Evolutionary conservation across 441 rosid genomes (phyloP).

Genomic region (Gossypium laxum): DNA sequence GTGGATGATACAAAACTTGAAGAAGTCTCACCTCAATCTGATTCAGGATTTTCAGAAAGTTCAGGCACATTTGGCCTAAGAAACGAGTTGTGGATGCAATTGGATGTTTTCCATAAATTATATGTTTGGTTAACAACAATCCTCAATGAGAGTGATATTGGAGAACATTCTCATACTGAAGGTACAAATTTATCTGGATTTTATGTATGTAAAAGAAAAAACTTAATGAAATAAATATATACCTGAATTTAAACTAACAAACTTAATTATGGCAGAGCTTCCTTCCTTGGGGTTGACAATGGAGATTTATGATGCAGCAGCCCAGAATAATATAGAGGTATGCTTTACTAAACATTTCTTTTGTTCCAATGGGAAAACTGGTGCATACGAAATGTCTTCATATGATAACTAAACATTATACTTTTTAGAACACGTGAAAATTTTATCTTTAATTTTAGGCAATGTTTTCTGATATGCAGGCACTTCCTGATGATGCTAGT

Average conservation of each 20-base stretch:
- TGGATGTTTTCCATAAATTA: constrained; percentile 32
- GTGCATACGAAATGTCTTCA: neutral
- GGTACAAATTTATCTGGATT: constrained; percentile 31
- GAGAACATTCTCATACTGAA: constrained; percentile 21
- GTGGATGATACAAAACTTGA: constrained; percentile 17
- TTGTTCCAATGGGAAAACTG: neutral
- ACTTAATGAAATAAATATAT: constrained; percentile 4
- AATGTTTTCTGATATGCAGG: constrained; percentile 33
- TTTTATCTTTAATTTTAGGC: constrained; percentile 18
- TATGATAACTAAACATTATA: neutral
- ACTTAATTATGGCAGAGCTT: constrained; percentile 35
- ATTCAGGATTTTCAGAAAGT: constrained; percentile 16
- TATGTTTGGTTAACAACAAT: constrained; percentile 24
- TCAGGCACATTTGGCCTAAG: constrained; percentile 25
- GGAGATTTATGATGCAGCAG: constrained; percentile 27
- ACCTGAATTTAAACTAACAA: constrained; percentile 16
- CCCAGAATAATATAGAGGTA: constrained; percentile 30
- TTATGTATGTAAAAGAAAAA: constrained; percentile 12
- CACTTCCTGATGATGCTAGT: constrained; percentile 25
- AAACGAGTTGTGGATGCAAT: constrained; percentile 39
- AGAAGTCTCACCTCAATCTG: constrained; percentile 24
- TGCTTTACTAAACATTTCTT: constrained; percentile 12
- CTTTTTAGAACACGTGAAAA: neutral
- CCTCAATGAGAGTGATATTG: constrained; percentile 21
- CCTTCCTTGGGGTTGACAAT: constrained; percentile 27